Evolutionary conservation across 306 rosid species (phyloP).

Genomic region (Vigna hirtella): DNA sequence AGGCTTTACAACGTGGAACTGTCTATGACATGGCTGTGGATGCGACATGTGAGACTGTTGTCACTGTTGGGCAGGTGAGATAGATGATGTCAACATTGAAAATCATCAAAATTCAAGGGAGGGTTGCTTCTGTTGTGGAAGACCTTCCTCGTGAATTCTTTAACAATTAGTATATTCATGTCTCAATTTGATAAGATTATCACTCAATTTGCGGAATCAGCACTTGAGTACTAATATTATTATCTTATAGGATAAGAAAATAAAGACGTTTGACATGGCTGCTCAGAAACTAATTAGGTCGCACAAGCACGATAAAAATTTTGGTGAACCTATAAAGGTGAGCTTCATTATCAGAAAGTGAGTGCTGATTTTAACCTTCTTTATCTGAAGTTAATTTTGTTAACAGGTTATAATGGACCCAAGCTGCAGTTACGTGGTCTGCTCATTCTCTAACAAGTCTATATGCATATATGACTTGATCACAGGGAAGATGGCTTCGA

Average conservation of each 20-base stretch:
- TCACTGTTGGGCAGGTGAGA: slow-evolving; percentile 84
- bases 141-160: slow-evolving; percentile 38
- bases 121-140: slow-evolving; percentile 28
- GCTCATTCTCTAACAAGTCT: slow-evolving; percentile 79
- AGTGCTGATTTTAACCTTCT: slow-evolving; percentile 26
- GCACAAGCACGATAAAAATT: slow-evolving; percentile 58
- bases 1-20: slow-evolving; percentile 67
- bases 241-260: slow-evolving; percentile 72
- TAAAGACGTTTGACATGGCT: slow-evolving; percentile 65
- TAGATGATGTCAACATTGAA: slow-evolving; percentile 24
- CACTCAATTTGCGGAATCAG: slow-evolving; percentile 23
- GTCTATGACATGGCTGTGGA: slow-evolving; percentile 82
- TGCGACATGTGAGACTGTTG: slow-evolving; percentile 57
- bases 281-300: slow-evolving; percentile 66
- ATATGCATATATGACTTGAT: slow-evolving; percentile 66
- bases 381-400: slow-evolving; percentile 34
- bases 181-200: slow-evolving; percentile 4
- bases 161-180: slow-evolving; percentile 4
- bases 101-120: slow-evolving; percentile 37
- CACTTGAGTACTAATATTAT: slow-evolving; percentile 41
- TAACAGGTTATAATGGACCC: slow-evolving; percentile 78
- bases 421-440: slow-evolving; percentile 69
- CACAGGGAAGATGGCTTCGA: slow-evolving; percentile 71
- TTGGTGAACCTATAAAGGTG: slow-evolving; percentile 86
- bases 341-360: slow-evolving; percentile 41